Base-by-base conservation (phyloP, 2,329 filamentous ascomycete genomes). In the Exophiala sp. region DNA sequence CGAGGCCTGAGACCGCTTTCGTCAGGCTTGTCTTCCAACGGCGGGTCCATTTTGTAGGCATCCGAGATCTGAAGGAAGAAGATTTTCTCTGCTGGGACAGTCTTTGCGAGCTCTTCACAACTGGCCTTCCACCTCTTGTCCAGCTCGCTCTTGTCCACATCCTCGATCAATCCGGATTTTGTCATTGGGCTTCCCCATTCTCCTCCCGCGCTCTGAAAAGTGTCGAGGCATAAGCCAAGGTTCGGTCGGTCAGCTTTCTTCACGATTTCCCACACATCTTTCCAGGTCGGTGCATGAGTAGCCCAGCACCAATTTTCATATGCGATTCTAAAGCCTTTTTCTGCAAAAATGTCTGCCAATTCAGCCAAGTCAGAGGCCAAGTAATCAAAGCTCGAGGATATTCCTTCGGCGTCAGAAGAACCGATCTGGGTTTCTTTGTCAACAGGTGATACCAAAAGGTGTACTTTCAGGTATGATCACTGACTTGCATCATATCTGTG, bases 301-400 rank as follows among this genome's bases (percentile, higher is more conserved):
- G 84, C 84, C 88, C 87, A 91, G 69, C 87, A 89, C 86, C 87
- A 91, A 65, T 91, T 90, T 70, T 91, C 87, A 62, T 91, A 91
- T 0, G 87, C 86, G 14, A 91, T 71, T 5, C 80, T 77, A 65
- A 83, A 81, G 0, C 77, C 76, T 43, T 81, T 76, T 18, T 75
- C 66, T 0, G 78, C 78, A 1, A 87, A 75, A 47, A 87, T 70
- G 50, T 87, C 83, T 2, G 82, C 83, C 5, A 91, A 72, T 52
- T 84, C 76, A 1, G 76, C 76, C 0, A 91, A 75, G 61, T 91
- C 86, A 0, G 68, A 64, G 0, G 86, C 80, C 16, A 88, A 75
- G 7, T 75, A 71, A 1, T 73, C 71, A 5, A 76, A 70, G 5
- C 79, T 73, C 0, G 69, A 72, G 0, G 75, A 75, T 52, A 88